Evolutionary conservation across 129 eudicot species (phyloP).

Genomic region (Heracleum sosnowskyi): DNA sequence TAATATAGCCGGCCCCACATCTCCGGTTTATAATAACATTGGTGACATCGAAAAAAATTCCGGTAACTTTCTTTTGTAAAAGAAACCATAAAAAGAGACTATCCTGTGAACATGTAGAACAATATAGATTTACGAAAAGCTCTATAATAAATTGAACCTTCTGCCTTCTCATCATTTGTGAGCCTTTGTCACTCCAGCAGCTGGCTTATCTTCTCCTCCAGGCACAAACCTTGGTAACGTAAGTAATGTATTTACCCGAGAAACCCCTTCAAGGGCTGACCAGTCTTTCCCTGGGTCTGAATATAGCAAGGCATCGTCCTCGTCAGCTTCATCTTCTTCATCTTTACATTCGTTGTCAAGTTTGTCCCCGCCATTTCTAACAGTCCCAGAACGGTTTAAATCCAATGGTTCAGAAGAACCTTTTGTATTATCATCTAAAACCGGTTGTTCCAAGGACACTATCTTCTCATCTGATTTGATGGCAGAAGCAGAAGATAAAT

Average conservation of each 20-base stretch:
- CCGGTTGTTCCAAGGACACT: constrained; percentile 15
- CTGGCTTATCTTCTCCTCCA: constrained; percentile 31
- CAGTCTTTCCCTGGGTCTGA: constrained; percentile 41
- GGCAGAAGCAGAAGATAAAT: constrained; percentile 24
- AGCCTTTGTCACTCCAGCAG: constrained; percentile 20
- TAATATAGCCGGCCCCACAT: constrained; percentile 56
- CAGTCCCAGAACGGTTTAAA: constrained; percentile 32
- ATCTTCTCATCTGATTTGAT: constrained; percentile 25
- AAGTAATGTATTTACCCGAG: constrained; percentile 21
- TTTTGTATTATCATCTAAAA: not conserved
- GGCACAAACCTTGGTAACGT: constrained; percentile 56
- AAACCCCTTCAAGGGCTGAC: constrained; percentile 76
- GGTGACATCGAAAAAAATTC: not conserved
- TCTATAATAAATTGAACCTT: constrained; percentile 1
- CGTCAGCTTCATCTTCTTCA: constrained; percentile 15
- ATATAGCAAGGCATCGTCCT: constrained; percentile 27
- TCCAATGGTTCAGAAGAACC: constrained; percentile 7
- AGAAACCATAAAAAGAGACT: constrained; percentile 12
- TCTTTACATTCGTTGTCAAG: constrained; percentile 7
- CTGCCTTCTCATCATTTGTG: constrained; percentile 15
- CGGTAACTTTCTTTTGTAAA: constrained; percentile 4
- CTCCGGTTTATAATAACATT: constrained; percentile 10
- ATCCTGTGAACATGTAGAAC: not conserved
- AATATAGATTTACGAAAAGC: not conserved
- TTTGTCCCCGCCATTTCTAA: constrained; percentile 12